These are phyloP conservation scores for Amanita thiersii DNA, from an alignment of 768 basidiomycete genomes.

Conservation along the genomic window DNA sequence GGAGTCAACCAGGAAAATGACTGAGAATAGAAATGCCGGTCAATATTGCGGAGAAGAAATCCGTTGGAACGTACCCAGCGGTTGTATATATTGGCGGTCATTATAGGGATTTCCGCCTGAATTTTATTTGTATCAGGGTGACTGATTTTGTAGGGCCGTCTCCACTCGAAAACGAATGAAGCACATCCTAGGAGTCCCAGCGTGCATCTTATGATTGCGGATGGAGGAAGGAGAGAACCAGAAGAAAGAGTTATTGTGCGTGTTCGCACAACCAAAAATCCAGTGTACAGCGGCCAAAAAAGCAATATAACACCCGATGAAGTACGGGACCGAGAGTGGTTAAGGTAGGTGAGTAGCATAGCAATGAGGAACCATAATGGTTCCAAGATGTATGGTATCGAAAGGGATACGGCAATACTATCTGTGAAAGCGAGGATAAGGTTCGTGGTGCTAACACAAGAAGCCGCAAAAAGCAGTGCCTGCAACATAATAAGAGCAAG, in stretches of 20 bases:
- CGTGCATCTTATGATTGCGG: conserved; percentile 37
- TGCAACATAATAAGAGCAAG: conserved; percentile 16
- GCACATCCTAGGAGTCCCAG: conserved; percentile 37
- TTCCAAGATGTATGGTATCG: conserved; percentile 50
- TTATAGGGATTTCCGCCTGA: conserved; percentile 55
- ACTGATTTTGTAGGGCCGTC: conserved; percentile 54
- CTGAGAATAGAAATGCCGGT: conserved; percentile 17
- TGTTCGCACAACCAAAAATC: conserved; percentile 43
- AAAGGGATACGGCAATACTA: conserved; percentile 31
- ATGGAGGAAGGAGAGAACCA: conserved; percentile 21
- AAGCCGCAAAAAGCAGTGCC: conserved; percentile 40
- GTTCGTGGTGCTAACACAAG: conserved; percentile 35
- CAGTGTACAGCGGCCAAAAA: conserved; percentile 71
- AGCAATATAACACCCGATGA: conserved; percentile 70
- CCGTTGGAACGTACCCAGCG: conserved; percentile 39
- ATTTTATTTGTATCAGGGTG: conserved; percentile 20
- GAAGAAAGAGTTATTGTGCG: conserved; percentile 40
- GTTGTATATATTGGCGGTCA: conserved; percentile 77
- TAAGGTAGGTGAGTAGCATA: conserved; percentile 48
- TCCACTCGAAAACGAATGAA: conserved; percentile 57
- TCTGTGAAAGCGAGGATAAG: conserved; percentile 28
- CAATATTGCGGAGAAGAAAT: not conserved
- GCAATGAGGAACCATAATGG: conserved; percentile 42
- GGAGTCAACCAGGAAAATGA: conserved; percentile 85
- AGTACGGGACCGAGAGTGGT: conserved; percentile 61